Percentiles rank a stretch among this genome's conserved stretches.
Evolutionary conservation across 345 rosid genomes (phyloP).

Genomic region (Salix exigua): DNA sequence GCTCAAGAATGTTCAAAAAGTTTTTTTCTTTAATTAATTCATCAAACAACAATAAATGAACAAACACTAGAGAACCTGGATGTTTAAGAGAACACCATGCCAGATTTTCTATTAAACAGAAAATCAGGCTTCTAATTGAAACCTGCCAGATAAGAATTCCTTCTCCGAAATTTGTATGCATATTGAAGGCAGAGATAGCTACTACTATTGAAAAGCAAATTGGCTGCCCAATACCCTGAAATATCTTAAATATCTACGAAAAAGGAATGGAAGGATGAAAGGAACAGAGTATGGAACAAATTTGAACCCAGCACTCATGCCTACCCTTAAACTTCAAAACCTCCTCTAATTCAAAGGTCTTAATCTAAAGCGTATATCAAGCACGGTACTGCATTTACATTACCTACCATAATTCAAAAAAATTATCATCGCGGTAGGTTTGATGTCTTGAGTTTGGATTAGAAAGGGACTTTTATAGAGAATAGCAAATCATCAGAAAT

Average conservation of each 20-base stretch:
- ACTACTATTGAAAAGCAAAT: not conserved
- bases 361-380: not conserved
- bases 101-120: not conserved
- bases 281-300: not conserved
- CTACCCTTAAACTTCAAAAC: not conserved
- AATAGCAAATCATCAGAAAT: not conserved
- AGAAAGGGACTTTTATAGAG: not conserved
- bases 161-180: not conserved
- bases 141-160: not conserved
- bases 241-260: not conserved
- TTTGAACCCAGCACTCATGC: not conserved
- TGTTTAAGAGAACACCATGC: not conserved
- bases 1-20: conserved; percentile 12
- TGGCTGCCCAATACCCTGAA: not conserved
- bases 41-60: not conserved
- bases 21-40: not conserved
- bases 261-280: not conserved
- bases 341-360: not conserved
- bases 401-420: not conserved
- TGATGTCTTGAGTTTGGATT: not conserved
- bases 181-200: not conserved
- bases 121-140: not conserved
- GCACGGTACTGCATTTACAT: not conserved
- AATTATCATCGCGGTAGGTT: not conserved
- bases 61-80: not conserved